Evolutionary conservation across 495 filamentous ascomycete genomes (phyloP).

Genomic region (Aspergillus homomorphus): DNA sequence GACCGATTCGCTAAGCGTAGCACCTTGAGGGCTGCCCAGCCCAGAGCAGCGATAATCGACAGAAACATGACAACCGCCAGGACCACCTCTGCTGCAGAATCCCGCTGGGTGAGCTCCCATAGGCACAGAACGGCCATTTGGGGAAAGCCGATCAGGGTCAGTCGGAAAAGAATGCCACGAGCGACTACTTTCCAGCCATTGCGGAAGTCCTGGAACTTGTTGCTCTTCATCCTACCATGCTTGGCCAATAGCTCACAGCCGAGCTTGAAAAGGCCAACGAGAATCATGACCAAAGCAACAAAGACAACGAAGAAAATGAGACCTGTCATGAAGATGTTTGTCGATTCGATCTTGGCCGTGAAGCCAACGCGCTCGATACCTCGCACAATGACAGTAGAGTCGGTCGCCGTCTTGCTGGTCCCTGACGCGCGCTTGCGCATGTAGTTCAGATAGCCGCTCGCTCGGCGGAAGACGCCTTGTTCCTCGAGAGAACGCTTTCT

Average conservation of each 20-base stretch:
- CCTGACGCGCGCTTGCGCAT: constrained; percentile 39
- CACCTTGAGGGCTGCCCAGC: constrained; percentile 85
- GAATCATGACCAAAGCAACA: constrained; percentile 62
- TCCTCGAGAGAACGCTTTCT: constrained; percentile 44
- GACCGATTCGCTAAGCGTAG: constrained; percentile 81
- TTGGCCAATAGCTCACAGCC: constrained; percentile 66
- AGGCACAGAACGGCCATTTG: constrained; percentile 87
- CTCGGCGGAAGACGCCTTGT: constrained; percentile 44
- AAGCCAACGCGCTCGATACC: constrained; percentile 92
- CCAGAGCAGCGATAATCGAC: constrained; percentile 69
- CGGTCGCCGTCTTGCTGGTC: constrained; percentile 41
- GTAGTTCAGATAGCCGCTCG: constrained; percentile 12
- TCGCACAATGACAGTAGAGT: constrained; percentile 56
- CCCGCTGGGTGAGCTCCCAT: constrained; percentile 86
- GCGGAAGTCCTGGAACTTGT: constrained; percentile 61
- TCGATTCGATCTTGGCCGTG: constrained; percentile 74
- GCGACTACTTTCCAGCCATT: constrained; percentile 81
- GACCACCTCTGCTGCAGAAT: constrained; percentile 86
- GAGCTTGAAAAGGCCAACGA: constrained; percentile 72
- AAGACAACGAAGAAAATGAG: constrained; percentile 85
- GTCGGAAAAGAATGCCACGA: constrained; percentile 86
- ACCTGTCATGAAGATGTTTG: constrained; percentile 92
- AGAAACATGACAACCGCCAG: constrained; percentile 86
- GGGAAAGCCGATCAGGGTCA: constrained; percentile 86
- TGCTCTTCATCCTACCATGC: constrained; percentile 69